A percentile compares a stretch with the other conserved stretches of the same genome.
Conservation (phyloP, 2,329 filamentous ascomycete species). For the Colletotrichum cereale region DNA sequence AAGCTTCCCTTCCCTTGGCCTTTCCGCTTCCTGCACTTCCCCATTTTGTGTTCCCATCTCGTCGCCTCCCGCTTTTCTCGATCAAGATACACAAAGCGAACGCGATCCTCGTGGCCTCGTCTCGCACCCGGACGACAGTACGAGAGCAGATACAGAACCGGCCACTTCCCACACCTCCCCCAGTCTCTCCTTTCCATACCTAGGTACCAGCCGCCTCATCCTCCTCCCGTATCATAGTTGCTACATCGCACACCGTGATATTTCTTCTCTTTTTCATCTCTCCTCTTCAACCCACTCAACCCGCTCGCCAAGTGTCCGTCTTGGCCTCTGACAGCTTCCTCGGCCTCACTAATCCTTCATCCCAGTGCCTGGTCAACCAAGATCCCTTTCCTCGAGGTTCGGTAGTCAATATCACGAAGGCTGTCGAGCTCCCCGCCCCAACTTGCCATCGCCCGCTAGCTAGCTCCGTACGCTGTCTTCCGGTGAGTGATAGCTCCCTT, state of each 20-base stretch:
- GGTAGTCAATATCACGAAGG: constrained; percentile 10
- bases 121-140: constrained; percentile 29
- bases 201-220: constrained; percentile 21
- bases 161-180: constrained; percentile 26
- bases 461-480: constrained; percentile 19
- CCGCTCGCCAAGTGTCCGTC: background rate
- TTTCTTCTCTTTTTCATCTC: constrained; percentile 14
- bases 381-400: background rate
- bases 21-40: constrained; percentile 29
- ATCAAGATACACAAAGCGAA: constrained; percentile 25
- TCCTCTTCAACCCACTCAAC: constrained; percentile 21
- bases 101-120: constrained; percentile 24
- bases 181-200: constrained; percentile 22
- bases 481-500: constrained; percentile 31
- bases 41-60: constrained; percentile 28
- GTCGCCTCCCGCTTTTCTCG: constrained; percentile 20
- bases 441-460: constrained; percentile 28
- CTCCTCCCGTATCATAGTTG: constrained; percentile 8
- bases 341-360: background rate
- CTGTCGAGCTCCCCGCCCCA: constrained; percentile 27
- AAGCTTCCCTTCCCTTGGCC: constrained; percentile 41
- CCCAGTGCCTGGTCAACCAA: background rate
- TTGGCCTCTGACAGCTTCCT: background rate
- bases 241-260: constrained; percentile 29
- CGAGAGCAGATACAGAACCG: constrained; percentile 25